Evolutionary conservation across 2,329 filamentous ascomycete genomes (phyloP), one percentile per base, ranked within the genome.

Genomic region (Pyrenophora teres): DNA sequence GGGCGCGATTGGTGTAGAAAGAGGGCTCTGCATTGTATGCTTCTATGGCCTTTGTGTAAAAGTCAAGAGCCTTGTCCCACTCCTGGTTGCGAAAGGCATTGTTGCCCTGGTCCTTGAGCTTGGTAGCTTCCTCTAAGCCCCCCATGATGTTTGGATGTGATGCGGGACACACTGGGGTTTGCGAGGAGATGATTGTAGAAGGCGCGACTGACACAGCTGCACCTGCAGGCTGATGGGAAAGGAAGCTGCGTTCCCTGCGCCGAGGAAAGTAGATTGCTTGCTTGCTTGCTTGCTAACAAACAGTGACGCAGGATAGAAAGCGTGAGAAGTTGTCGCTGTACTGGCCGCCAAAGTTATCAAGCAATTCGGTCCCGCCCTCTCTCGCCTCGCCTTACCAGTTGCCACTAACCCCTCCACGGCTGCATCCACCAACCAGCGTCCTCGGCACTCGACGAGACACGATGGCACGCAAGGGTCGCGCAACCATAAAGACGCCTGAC

Each of bases 31-130:
- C 81, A 70, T 88, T 84, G 76, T 96, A 87, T 63, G 90, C 77
- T 54, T 89, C 87, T 70, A 99, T 97, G 21, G 93, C 93, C 76
- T 95, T 84, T 48, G 85, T 86, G 76, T 99, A 99, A 62, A 87
- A 85, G 1, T 92, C 87, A 58, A 96, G 82, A 6, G 94, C 94
- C 3, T 82, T 78, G 9, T 83, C 84, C 89, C 90, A 99, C 79
- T 97, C 89, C 68, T 96, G 91, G 27, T 86, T 81, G 50, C 87
- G 85, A 77, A 97, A 97, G 46, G 92, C 92, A 70, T 92, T 89
- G 77, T 99, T 99, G 73, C 94, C 94, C 76, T 95, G 84, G 75
- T 95, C 88, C 80, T 99, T 99, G 65, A 96, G 80, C 70, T 87
- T 88, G 63, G 86, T 83, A 45, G 93, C 93, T 74, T 89, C 85